Evolutionary conservation across 192 early-diverging fungal species (phyloP).

Genomic region (Coemansia sp.): DNA sequence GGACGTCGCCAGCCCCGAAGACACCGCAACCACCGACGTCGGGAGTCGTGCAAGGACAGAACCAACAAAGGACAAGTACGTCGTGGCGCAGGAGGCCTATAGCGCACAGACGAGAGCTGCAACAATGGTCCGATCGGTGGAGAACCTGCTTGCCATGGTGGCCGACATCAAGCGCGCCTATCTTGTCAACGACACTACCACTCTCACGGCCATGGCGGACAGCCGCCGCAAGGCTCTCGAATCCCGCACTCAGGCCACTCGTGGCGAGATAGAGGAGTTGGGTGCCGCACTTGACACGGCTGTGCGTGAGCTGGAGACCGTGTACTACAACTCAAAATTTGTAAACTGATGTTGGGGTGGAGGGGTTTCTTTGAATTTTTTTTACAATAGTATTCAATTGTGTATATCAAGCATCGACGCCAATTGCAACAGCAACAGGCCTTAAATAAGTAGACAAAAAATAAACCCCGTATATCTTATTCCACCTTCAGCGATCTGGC

Average conservation of each 20-base stretch:
- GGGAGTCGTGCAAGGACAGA: conserved; percentile 13
- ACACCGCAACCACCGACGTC: neutral
- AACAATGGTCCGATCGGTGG: conserved; percentile 52
- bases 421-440: neutral
- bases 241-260: conserved; percentile 19
- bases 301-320: conserved; percentile 48
- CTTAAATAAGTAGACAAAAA: neutral
- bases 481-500: conserved; percentile 8
- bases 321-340: conserved; percentile 52
- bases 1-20: neutral
- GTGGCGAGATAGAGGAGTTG: conserved; percentile 33
- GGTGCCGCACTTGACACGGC: conserved; percentile 39
- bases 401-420: conserved; percentile 2
- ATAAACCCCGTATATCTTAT: neutral
- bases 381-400: neutral
- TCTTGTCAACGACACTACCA: conserved; percentile 46
- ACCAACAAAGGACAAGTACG: conserved; percentile 50
- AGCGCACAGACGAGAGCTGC: conserved; percentile 50
- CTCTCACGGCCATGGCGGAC: conserved; percentile 37
- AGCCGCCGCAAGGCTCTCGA: conserved; percentile 33
- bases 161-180: conserved; percentile 47
- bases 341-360: conserved; percentile 5
- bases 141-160: conserved; percentile 52
- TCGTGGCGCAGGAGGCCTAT: conserved; percentile 49
- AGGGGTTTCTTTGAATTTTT: neutral